Percentiles rank a stretch among this genome's conserved stretches.
phyloP scores from a whole-genome alignment of 2,329 filamentous ascomycete genomes.

The Mycosphaerelloides madeirae region DNA sequence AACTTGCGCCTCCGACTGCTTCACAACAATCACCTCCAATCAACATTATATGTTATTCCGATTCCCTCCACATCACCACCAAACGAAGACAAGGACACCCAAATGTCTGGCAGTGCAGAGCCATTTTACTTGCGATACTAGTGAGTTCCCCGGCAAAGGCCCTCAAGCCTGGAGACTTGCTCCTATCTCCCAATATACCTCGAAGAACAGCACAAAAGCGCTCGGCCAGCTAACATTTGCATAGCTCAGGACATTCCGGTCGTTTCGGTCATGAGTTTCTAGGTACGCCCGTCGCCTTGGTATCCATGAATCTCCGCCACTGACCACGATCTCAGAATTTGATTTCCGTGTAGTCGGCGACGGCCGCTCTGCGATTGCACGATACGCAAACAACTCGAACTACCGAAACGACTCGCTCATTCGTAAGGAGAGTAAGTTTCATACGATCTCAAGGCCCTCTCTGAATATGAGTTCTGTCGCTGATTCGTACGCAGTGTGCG shows the following conservation, averaged over 20 bases:
- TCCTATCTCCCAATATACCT: too few relatives aligned
- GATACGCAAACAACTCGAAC: slow-evolving; percentile 99
- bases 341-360: slow-evolving; percentile 91
- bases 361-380: slow-evolving; percentile 84
- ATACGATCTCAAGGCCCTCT: neutral
- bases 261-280: slow-evolving; percentile 97
- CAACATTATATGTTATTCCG: too few relatives aligned
- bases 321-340: slow-evolving; percentile 62
- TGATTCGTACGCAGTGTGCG: slow-evolving; percentile 66
- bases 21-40: too few relatives aligned
- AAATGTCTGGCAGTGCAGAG: slow-evolving; percentile 64
- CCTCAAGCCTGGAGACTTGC: neutral
- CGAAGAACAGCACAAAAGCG: too few relatives aligned
- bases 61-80: neutral
- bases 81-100: slow-evolving; percentile 24
- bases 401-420: slow-evolving; percentile 98
- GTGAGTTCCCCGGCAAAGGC: slow-evolving; percentile 46
- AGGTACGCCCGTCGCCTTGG: slow-evolving; percentile 51
- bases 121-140: slow-evolving; percentile 97
- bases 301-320: neutral
- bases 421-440: slow-evolving; percentile 87
- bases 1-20: too few relatives aligned
- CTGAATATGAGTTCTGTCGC: neutral
- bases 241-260: slow-evolving; percentile 91
- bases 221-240: slow-evolving; percentile 8